Conservation (phyloP, 768 basidiomycete genomes). For the Phaeolepiota aurea region DNA sequence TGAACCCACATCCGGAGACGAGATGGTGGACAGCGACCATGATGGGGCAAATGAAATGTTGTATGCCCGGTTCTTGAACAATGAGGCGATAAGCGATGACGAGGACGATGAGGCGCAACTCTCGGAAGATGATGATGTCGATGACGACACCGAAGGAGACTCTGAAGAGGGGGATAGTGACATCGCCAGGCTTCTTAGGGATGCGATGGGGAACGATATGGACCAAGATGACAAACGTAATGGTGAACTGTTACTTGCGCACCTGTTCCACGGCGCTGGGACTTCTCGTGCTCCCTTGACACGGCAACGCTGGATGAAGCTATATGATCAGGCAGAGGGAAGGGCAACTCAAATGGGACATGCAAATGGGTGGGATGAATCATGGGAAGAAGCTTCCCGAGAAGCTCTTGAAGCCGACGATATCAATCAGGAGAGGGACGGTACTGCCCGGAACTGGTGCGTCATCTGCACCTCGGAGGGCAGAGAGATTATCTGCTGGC, state of each 20-base stretch:
- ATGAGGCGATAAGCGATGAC: conserved; percentile 41
- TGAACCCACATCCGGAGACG: conserved; percentile 1
- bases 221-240: conserved; percentile 29
- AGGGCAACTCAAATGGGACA: no score
- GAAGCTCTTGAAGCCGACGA: conserved; percentile 10
- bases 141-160: conserved; percentile 15
- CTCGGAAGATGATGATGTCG: conserved; percentile 16
- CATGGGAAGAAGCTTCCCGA: conserved; percentile 13
- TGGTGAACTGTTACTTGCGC: conserved; percentile 17
- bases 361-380: background rate
- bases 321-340: conserved; percentile 4
- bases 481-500: conserved; percentile 76
- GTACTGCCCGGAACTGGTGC: conserved; percentile 30
- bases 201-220: conserved; percentile 41
- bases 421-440: conserved; percentile 6
- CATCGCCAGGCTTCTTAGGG: conserved; percentile 14
- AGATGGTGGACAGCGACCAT: conserved; percentile 9
- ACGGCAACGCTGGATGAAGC: background rate
- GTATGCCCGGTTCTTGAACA: conserved; percentile 53
- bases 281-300: background rate
- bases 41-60: conserved; percentile 25
- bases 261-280: conserved; percentile 13
- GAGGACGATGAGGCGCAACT: conserved; percentile 25
- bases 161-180: conserved; percentile 14
- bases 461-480: conserved; percentile 67